Evolutionary conservation across 805 yeast genomes (phyloP).

Genomic region (Ascoidea asiatica): DNA sequence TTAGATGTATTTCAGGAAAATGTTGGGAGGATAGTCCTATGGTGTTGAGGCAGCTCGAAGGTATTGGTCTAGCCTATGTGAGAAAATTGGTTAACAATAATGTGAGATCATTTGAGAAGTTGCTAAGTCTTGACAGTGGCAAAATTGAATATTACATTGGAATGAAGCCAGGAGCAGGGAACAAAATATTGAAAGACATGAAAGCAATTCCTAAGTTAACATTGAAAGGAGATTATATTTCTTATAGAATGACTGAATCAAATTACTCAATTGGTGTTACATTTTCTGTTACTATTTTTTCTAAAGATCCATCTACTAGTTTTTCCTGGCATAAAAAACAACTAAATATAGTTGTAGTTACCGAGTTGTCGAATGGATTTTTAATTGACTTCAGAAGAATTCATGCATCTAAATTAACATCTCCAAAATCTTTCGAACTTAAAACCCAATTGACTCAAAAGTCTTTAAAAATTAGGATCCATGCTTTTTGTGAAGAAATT

Average conservation of each 20-base stretch:
- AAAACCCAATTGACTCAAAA: slow-evolving; percentile 11
- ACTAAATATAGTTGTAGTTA: slow-evolving; percentile 19
- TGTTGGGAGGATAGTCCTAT: slow-evolving; percentile 38
- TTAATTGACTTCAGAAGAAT: slow-evolving; percentile 33
- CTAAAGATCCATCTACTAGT: slow-evolving; percentile 9
- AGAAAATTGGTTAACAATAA: slow-evolving; percentile 23
- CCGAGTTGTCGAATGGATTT: slow-evolving; percentile 19
- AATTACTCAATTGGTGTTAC: neutral
- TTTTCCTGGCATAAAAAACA: slow-evolving; percentile 21
- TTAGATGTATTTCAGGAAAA: slow-evolving; percentile 26
- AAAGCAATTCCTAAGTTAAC: slow-evolving; percentile 23
- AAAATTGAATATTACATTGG: slow-evolving; percentile 29
- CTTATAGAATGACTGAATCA: slow-evolving; percentile 4
- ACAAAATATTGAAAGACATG: slow-evolving; percentile 22
- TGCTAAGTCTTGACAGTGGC: slow-evolving; percentile 16
- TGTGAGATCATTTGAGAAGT: slow-evolving; percentile 20
- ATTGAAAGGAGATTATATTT: slow-evolving; percentile 13
- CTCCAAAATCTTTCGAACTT: slow-evolving; percentile 17
- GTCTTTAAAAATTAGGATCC: slow-evolving; percentile 16
- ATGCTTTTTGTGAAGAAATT: slow-evolving; percentile 25
- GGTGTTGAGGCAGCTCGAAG: slow-evolving; percentile 33
- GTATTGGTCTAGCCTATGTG: slow-evolving; percentile 28
- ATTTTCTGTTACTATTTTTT: slow-evolving; percentile 11
- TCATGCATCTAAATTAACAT: slow-evolving; percentile 14
- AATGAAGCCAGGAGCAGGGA: slow-evolving; percentile 26